Evolutionary conservation across 2,329 filamentous ascomycete species (phyloP), one percentile per base, ranked within the genome.

Genomic region (Waltergamsia citrina): DNA sequence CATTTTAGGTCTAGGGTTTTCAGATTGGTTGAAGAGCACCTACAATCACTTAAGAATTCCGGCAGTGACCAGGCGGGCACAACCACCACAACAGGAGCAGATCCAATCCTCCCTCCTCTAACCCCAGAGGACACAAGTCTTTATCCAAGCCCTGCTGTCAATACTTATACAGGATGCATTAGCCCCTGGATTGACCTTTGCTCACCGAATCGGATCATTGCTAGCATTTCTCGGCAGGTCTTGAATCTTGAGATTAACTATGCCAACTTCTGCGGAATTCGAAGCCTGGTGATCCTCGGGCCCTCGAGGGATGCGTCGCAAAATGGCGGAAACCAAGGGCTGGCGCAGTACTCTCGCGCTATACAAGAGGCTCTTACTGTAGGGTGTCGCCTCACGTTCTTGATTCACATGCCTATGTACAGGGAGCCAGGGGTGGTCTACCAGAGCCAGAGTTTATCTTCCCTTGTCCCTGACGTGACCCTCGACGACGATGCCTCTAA

Each of bases 141-240:
- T 35, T 76, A 76, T 32, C 84, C 84, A 5, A 72, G 71, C 37
- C 69, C 74, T 11, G 71, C 71, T 41, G 75, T 87, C 40, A 77
- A 78, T 42, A 83, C 87, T 34, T 67, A 92, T 38, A 71, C 93
- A 32, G 85, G 78, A 11, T 80, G 82, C 38, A 77, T 78, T n/a
- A 94, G 87, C 55, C 74, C 85, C 6, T 96, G 90, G 90, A 90
- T 94, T 44, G 88, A 96, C 52, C 63, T 96, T 10, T 81, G 80
- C 47, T 94, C 88, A 3, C 62, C 78, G 2, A 82, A 95, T 54
- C 84, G 87, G 6, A 59, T 90, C 41, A 79, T 96, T 41, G 78
- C 86, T 7, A 85, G 84, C 53, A 71, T 96, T 38, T 95, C 90
- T 23, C 78, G 85, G 29, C 90, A 95, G 59, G 83, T 94, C 6